These are phyloP conservation scores for Bretschneidera sinensis DNA, from an alignment of 345 rosid species.

Conservation along the genomic window DNA sequence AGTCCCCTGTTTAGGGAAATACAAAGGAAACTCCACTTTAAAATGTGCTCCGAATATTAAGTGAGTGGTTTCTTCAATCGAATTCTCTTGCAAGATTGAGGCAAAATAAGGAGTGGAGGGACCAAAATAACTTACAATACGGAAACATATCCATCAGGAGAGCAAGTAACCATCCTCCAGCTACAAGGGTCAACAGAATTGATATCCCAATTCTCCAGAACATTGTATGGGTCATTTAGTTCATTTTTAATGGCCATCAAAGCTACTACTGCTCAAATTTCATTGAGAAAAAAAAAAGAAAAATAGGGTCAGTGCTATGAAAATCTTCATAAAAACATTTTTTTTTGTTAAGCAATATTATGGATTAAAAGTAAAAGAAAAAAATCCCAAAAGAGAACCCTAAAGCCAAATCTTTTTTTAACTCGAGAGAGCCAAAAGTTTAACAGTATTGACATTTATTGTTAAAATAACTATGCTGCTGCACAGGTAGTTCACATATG, in stretches of 20 bases:
- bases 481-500: conserved; percentile 10
- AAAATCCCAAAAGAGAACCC: conserved; percentile 5
- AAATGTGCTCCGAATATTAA: background rate
- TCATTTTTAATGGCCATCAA: conserved; percentile 71
- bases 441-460: background rate
- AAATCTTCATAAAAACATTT: background rate
- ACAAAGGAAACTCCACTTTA: conserved; percentile 5
- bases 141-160: conserved; percentile 78
- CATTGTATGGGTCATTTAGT: conserved; percentile 84
- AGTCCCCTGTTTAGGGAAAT: conserved; percentile 56
- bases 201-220: conserved; percentile 92
- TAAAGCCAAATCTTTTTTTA: conserved; percentile 11
- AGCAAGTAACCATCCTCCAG: conserved; percentile 98
- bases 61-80: background rate
- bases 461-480: too few species aligned
- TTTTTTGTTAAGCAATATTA: conserved; percentile 1
- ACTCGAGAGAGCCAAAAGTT: background rate
- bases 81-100: background rate
- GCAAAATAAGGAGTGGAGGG: conserved; percentile 1
- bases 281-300: conserved; percentile 13
- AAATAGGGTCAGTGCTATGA: background rate
- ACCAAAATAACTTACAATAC: conserved; percentile 58
- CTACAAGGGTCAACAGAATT: conserved; percentile 99
- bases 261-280: conserved; percentile 79
- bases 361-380: conserved; percentile 1